These are phyloP conservation scores for Cordyceps javanica DNA, from an alignment of 2,329 filamentous ascomycete species.

Conservation along the genomic window DNA sequence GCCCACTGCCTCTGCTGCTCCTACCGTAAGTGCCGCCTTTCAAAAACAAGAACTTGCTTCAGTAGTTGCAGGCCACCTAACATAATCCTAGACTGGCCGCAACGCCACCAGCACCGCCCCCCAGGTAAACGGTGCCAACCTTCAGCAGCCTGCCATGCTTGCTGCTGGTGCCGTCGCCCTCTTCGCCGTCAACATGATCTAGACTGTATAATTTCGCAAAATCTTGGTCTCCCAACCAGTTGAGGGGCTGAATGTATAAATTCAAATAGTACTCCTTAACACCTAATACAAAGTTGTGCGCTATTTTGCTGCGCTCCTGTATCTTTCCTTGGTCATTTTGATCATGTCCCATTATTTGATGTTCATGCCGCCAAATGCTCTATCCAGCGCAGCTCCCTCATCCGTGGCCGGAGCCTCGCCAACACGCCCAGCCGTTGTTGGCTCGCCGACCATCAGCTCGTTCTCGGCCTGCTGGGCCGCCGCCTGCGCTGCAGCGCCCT, in stretches of 20 bases:
- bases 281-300: slow-evolving; percentile 8
- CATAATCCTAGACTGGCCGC: neutral
- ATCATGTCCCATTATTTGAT: slow-evolving; percentile 21
- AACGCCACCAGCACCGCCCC: slow-evolving; percentile 2
- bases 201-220: slow-evolving; percentile 6
- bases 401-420: slow-evolving; percentile 38
- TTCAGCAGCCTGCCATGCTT: slow-evolving; percentile 5
- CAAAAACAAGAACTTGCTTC: too few relatives aligned
- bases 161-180: slow-evolving; percentile 8
- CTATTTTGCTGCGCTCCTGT: neutral
- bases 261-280: slow-evolving; percentile 7
- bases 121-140: slow-evolving; percentile 8
- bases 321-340: neutral
- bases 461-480: slow-evolving; percentile 18
- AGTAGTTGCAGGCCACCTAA: neutral
- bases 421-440: neutral
- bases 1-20: neutral
- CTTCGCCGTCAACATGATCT: slow-evolving; percentile 16
- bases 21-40: slow-evolving; percentile 8
- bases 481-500: slow-evolving; percentile 28
- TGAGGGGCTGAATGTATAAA: neutral
- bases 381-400: slow-evolving; percentile 50
- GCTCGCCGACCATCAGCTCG: slow-evolving; percentile 1
- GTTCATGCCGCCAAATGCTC: slow-evolving; percentile 47
- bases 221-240: neutral